Base-by-base conservation (phyloP, 2,329 filamentous ascomycete genomes). In the Hirsutella minnesotensis region DNA sequence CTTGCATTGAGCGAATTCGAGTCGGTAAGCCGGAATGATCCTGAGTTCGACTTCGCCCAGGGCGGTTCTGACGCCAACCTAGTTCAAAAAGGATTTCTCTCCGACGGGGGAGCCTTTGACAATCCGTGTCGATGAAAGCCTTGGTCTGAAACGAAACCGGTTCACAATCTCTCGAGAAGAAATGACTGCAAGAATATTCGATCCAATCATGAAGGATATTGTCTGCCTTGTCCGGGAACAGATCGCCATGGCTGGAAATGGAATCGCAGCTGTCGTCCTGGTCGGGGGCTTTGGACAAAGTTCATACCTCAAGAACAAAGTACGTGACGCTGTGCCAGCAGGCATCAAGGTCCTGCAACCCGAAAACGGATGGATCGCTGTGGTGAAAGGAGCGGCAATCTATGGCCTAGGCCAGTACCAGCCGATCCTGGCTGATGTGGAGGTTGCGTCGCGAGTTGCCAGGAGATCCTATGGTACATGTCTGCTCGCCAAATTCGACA, bases 171-270 rank as follows among this genome's bases (percentile, higher is more conserved):
- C 61, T n/a, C 55, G 75, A 58, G 41, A 82, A 78, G 56, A 35
- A 74, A 89, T 61, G 82, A 86, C 53, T 74, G 82, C 59, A 72
- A 67, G 52, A 75, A 60, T 64, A 12, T 62, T 63, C 43, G 58
- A 60, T 4, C 61, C 61, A 5, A 63, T 64, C 50, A 66, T 50
- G 60, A 73, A 57, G 59, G 56, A 66, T 18, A 58, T 65, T n/a
- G 54, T 63, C 3, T 61, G 62, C 3, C 60, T 67, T 4, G 62
- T 71, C 38, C 60, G 64, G 33, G 67, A 64, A 39, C 61, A 64
- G 42, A 57, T 64, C 22, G 50, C 52, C 12, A 59, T 64, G 60
- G 61, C 57, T 3, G 59, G 56, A 15, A 50, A 52, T 18, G 53
- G 57, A 10, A 53, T 64, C 10, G 51, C 60, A 1, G 61, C 66